Conservation (phyloP, 495 filamentous ascomycete genomes). For the Aspergillus affinis region DNA sequence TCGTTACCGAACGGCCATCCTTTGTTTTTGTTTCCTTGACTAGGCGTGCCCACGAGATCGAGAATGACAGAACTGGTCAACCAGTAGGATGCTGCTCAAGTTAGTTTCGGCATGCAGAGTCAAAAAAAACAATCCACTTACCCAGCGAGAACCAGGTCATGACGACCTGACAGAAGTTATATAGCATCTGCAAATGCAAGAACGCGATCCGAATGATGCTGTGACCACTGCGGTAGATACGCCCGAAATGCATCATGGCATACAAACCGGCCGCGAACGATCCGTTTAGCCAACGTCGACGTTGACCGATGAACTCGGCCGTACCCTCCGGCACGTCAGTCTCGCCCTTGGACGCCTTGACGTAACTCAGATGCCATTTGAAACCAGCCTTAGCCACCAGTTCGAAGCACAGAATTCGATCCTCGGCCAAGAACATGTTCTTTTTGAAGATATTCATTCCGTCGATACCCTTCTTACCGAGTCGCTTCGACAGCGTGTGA, state of each 20-base stretch:
- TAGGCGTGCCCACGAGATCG: slow-evolving; percentile 83
- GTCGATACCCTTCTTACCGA: slow-evolving; percentile 98
- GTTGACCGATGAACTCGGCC: slow-evolving; percentile 93
- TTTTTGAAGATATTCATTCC: slow-evolving; percentile 99
- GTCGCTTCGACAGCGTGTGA: slow-evolving; percentile 88
- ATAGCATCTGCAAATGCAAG: slow-evolving; percentile 91
- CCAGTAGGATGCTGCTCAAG: slow-evolving; percentile 73
- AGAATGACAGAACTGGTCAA: slow-evolving; percentile 94
- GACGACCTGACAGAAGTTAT: slow-evolving; percentile 83
- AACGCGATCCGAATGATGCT: slow-evolving; percentile 95
- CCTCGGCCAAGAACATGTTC: slow-evolving; percentile 99
- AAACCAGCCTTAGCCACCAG: slow-evolving; percentile 95
- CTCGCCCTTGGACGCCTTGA: slow-evolving; percentile 97
- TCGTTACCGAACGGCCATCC: slow-evolving; percentile 75
- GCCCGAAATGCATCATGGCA: slow-evolving; percentile 95
- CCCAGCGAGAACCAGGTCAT: slow-evolving; percentile 95
- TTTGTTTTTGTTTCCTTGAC: slow-evolving; percentile 43
- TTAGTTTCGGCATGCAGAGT: slow-evolving; percentile 4
- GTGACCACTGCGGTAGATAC: slow-evolving; percentile 96
- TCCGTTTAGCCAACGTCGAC: slow-evolving; percentile 96
- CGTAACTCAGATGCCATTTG: slow-evolving; percentile 97
- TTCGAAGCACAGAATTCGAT: slow-evolving; percentile 99
- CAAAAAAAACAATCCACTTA: slow-evolving; percentile 39
- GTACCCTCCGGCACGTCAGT: slow-evolving; percentile 97
- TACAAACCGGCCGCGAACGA: slow-evolving; percentile 97